Base-by-base conservation (phyloP, 345 rosid genomes). In the Aethionema arabicum region DNA sequence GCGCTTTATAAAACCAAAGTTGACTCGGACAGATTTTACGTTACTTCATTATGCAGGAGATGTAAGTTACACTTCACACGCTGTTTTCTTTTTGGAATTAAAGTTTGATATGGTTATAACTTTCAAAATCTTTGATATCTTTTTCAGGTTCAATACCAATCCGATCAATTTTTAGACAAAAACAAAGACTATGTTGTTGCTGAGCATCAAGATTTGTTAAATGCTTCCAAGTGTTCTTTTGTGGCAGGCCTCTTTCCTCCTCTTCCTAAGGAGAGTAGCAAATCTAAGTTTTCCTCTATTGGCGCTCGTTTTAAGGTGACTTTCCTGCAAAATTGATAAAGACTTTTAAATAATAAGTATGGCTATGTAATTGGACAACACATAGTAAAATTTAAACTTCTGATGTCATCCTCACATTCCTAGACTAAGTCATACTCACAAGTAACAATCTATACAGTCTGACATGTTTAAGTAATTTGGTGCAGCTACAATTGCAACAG, bases 121-220 rank as follows among this genome's bases (percentile, higher is more conserved):
- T 32, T 42, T 52, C 43, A 43, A 69, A 60, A 39, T 44, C 54
- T 59, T 68, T 32, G 45, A 73, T 74, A 52, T 56, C 52, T 7
- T 62, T 76, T 77, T 66, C 86, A 92, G 98, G 98, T 92, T 54
- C 91, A 74, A 56, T 92, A 92, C 70, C 96, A 88, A 77, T 77
- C 95, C 43, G 91, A 83, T 60, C 96, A 82, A 71, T 92, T 92
- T 74, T 69, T 88, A 72, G 95, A 88, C 82, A 92, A 92, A 78
- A 91, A 91, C 80, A 91, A 91, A 80, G 96, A 91, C 77, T 85
- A 91, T 65, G 80, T 85, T 66, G 92, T 92, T 67, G 81, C 96
- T 43, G 98, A 92, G 81, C 95, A 92, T 80, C 98, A 82, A 69
- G 87, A 83, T 68, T 68, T 88, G 90, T 80, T 92, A 83, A 75